These are phyloP conservation scores for Stromatinia cepivora DNA, from an alignment of 2,329 filamentous ascomycete genomes.

Conservation along the genomic window DNA sequence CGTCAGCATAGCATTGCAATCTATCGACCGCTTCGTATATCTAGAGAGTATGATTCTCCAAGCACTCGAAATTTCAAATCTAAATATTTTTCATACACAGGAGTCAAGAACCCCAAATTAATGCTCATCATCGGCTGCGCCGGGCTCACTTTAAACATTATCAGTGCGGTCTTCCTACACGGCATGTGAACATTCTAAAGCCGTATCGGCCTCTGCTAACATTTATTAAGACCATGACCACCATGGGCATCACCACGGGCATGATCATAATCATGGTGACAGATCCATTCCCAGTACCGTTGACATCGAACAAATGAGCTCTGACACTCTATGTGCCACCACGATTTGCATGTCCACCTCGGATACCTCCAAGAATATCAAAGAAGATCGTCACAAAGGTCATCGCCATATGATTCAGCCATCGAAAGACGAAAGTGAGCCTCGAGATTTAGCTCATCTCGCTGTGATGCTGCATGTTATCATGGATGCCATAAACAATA, in stretches of 20 bases:
- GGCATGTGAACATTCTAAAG: slow-evolving; percentile 44
- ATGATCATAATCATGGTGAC: slow-evolving; percentile 5
- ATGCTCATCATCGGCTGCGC: slow-evolving; percentile 69
- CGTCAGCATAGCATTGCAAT: slow-evolving; percentile 71
- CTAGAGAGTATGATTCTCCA: slow-evolving; percentile 49
- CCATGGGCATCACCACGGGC: slow-evolving; percentile 19
- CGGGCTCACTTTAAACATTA: slow-evolving; percentile 65
- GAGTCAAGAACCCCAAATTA: slow-evolving; percentile 62
- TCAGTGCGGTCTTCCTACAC: slow-evolving; percentile 66
- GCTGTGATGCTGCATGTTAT: slow-evolving; percentile 70
- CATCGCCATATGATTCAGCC: slow-evolving; percentile 48
- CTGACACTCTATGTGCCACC: slow-evolving; percentile 12
- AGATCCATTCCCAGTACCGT: neutral
- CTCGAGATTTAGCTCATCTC: slow-evolving; percentile 67
- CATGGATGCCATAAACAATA: slow-evolving; percentile 73
- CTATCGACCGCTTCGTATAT: slow-evolving; percentile 67
- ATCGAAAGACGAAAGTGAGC: slow-evolving; percentile 40
- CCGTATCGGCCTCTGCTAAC: slow-evolving; percentile 9
- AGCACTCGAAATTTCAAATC: neutral
- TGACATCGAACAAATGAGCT: slow-evolving; percentile 22
- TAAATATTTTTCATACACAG: slow-evolving; percentile 43
- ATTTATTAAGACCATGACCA: slow-evolving; percentile 26
- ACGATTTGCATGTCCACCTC: neutral
- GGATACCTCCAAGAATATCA: neutral
- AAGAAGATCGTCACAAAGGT: slow-evolving; percentile 45